Evolutionary conservation across 768 basidiomycete species (phyloP), one percentile per base, ranked within the genome.

Genomic region (Auricularia sp.): DNA sequence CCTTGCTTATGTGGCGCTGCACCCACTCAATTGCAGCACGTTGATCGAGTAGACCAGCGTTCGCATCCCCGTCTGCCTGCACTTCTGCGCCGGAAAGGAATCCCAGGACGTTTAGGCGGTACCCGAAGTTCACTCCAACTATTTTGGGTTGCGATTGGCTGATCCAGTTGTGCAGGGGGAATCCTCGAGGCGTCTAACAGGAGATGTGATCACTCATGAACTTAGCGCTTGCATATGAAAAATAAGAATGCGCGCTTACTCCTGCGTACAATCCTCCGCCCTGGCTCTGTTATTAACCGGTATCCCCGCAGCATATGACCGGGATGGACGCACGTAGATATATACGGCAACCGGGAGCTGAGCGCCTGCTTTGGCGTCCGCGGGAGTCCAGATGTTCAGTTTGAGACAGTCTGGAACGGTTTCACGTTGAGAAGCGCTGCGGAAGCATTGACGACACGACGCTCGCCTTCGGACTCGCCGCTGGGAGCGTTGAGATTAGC

Each of bases 131-230:
- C 3, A 78, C 78, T 10, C 67, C 75, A 8, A 78, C 67, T 79
- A 77, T 67, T 81, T 69, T 1, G 81, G 81, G 65, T 81, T 81
- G 6, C 79, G 80, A 73, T 79, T 77, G 7, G 80, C 77, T 14
- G 80, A 35, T 0, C 3, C 6, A 61, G 61, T 42, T 2, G 7
- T 42, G 39, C 39, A 42, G 39, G 13, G 39, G 39, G 39, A 42
- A 42, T 42, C 39, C 39, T 14, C 39, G 39, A 14, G 39, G 8
- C 39, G 39, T 42, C 39, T 42, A 29, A 29, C 29, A 29, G 29
- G 29, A 29, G 29, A 42, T 42, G 39, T 42, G 39, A 42, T 42
- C 8, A 42, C 7, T 42, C 7, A 42, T 42, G 39, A 7, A 42
- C 13, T 39, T 6, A 5, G 13, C 18, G 8, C 4, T 14, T 39